Base-by-base conservation (phyloP, 2,329 filamentous ascomycete genomes). In the Diaporthe citrichinensis region DNA sequence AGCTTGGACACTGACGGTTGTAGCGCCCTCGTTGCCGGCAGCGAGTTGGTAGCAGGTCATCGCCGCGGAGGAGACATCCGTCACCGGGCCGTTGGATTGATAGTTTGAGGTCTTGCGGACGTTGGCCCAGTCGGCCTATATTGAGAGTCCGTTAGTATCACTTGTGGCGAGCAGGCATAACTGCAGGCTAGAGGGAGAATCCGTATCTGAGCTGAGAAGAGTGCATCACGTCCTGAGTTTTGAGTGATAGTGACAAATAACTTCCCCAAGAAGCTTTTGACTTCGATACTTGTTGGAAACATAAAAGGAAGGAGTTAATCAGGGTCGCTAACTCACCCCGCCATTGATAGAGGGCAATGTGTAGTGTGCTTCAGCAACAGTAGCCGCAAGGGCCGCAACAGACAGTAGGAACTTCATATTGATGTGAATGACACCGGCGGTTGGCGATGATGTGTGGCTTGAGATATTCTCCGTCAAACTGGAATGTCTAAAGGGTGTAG, bases 21-120 rank as follows among this genome's bases (percentile, higher is more conserved):
- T 80, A 0, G 83, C 84, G 3, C 85, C 86, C 58, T 84, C 82
- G 68, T 83, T 84, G 53, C 86, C 85, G 4, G 84, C 78, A 14
- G 80, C 80, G 14, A 85, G 81, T 79, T 89, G 85, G 80, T 88
- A 89, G 83, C 88, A 90, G n/a, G 86, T 86, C 82, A 89, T 87
- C 74, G 86, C 84, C 2, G 84, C 78, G 53, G 86, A 87, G 65
- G 79, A 84, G 41, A 89, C 87, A 76, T 87, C 83, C 4, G 86
- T 87, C 49, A 89, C 87, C 76, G 86, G 87, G 1, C 84, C 85
- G 77, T 89, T 88, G 80, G 81, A 84, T 79, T 89, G 86, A 80
- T 83, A 88, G 81, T 89, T 89, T 65, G 85, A 84, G 14, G 87
- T 88, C 78, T 86, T 85, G 34, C 87, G 84, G 61, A 88, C 85